Base-by-base conservation (phyloP, 352 stramenopile species). In the Globisporangium camurandrum region DNA sequence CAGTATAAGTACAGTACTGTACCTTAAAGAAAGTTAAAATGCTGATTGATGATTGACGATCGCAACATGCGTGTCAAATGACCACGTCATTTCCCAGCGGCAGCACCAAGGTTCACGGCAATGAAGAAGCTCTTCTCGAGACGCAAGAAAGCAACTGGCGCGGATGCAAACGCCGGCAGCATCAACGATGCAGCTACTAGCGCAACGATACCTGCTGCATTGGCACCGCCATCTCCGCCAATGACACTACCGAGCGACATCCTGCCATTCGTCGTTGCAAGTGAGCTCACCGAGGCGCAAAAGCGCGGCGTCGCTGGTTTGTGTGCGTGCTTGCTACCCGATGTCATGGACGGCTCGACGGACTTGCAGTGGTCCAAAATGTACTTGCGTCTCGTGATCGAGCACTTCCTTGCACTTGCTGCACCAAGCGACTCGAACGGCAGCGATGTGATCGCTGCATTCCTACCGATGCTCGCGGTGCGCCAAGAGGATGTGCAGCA, bases 261-360 rank as follows among this genome's bases (percentile, higher is more conserved):
- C 11, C 39, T 45, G 11, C 28, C n/a, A 27, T 44, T 55, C 37
- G 24, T 26, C 9, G 40, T 49, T 5, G 60, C 63, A 40, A 63
- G 69, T 3, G 59, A 54, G 36, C 74, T 90, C 16, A 71, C 58
- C 11, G 52, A 68, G 24, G 23, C 55, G 30, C 79, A 90, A 54
- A 86, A 88, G 59, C 72, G 82, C 28, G 79, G 79, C 12, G 59
- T 93, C 24, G 71, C 62, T 4, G 83, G 83, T 3, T 61, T 90
- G 27, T 79, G 71, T 23, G 83, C 77, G 17, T 91, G 77, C 50
- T 53, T 85, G 16, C 61, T 93, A 4, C 71, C 75, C 0, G 58
- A 59, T 2, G 72, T 93, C 17, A 86, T 71, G 12, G 79, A 93
- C 51, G 76, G 71, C 19, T 91, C 79, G 4, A 51, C 34, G 1